These are phyloP conservation scores for Suillus cothurnatus DNA, from an alignment of 768 basidiomycete species.

Conservation along the genomic window DNA sequence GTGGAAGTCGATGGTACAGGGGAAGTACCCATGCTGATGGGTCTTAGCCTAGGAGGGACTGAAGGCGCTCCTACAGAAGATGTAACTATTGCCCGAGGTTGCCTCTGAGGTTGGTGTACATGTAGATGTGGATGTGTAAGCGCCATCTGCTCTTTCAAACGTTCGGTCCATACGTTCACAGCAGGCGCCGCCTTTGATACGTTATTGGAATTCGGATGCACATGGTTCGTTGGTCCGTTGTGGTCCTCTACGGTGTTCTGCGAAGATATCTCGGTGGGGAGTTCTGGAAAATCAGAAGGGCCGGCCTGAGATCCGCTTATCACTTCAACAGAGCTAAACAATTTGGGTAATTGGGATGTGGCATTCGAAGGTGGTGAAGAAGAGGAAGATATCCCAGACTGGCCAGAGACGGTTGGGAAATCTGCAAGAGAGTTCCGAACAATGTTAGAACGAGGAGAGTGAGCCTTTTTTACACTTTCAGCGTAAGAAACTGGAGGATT, in stretches of 20 bases:
- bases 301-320: constrained; percentile 1
- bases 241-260: not conserved
- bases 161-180: constrained; percentile 46
- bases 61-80: constrained; percentile 15
- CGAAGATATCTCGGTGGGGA: constrained; percentile 2
- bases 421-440: constrained; percentile 11
- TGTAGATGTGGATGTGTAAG: constrained; percentile 19
- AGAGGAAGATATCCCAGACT: constrained; percentile 9
- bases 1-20: constrained; percentile 10
- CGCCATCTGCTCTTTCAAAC: constrained; percentile 43
- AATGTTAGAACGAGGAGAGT: constrained; percentile 34
- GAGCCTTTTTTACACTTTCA: constrained; percentile 52
- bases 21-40: constrained; percentile 15
- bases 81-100: constrained; percentile 14
- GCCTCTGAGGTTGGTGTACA: constrained; percentile 21
- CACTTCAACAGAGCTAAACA: not conserved
- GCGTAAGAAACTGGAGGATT: constrained; percentile 58
- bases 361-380: constrained; percentile 13
- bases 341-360: not conserved
- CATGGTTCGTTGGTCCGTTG: constrained; percentile 3
- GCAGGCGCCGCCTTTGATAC: constrained; percentile 21
- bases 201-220: constrained; percentile 12
- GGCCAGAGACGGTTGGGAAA: constrained; percentile 4
- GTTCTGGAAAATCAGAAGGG: constrained; percentile 6
- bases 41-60: constrained; percentile 18